A percentile compares a stretch with the other conserved stretches of the same genome.
These are phyloP conservation scores for Lentinula novae-zelandiae DNA, from an alignment of 1,284 basidiomycete species.

Conservation along the genomic window DNA sequence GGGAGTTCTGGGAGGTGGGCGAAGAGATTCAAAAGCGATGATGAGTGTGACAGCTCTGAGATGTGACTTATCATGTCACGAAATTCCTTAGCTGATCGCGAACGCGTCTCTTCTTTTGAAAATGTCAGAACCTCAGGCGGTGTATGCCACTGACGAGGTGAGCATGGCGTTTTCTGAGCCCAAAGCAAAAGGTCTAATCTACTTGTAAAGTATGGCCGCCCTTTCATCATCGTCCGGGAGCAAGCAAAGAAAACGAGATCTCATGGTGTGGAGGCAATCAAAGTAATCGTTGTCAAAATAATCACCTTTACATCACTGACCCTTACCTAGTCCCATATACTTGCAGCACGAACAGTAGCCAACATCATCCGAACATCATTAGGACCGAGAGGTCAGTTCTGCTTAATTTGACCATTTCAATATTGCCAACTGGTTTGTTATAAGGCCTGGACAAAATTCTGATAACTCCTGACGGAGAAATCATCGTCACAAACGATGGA, in stretches of 20 bases:
- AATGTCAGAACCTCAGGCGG: slow-evolving; percentile 57
- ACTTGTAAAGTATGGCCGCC: slow-evolving; percentile 77
- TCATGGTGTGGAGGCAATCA: slow-evolving; percentile 95
- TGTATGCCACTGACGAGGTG: slow-evolving; percentile 92
- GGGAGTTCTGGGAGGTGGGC: neutral
- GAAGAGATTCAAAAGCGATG: neutral
- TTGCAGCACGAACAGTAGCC: slow-evolving; percentile 88
- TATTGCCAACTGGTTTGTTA: neutral
- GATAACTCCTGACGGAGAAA: slow-evolving; percentile 97
- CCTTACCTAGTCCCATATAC: slow-evolving; percentile 77
- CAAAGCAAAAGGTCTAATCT: neutral
- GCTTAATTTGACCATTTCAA: neutral
- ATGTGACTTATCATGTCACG: slow-evolving; percentile 17
- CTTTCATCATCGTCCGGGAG: slow-evolving; percentile 96
- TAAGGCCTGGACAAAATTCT: slow-evolving; percentile 97
- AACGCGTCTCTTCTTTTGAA: slow-evolving; percentile 27
- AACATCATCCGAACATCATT: slow-evolving; percentile 96
- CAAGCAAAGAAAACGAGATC: slow-evolving; percentile 93
- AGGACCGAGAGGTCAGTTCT: slow-evolving; percentile 78
- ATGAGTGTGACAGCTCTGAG: slow-evolving; percentile 3
- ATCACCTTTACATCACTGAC: slow-evolving; percentile 17
- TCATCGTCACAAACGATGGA: slow-evolving; percentile 98
- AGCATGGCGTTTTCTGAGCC: slow-evolving; percentile 11
- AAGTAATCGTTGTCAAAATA: slow-evolving; percentile 49
- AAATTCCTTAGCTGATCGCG: slow-evolving; percentile 22